phyloP scores from a whole-genome alignment of 257 asterid genomes.

The Agastache rugosa region DNA sequence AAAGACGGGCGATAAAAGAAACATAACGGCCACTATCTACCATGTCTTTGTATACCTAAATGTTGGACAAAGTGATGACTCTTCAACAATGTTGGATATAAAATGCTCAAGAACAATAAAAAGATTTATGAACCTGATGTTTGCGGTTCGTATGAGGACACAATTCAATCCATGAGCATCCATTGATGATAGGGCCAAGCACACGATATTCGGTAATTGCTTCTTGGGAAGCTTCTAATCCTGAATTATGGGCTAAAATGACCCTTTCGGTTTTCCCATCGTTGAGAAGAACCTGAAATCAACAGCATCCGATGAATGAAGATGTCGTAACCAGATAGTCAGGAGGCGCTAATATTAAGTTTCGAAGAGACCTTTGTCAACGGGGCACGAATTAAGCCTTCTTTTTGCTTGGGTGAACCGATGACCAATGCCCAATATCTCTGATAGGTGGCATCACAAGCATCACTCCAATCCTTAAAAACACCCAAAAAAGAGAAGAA shows the following conservation, averaged over 20 bases:
- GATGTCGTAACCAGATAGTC: constrained; percentile 26
- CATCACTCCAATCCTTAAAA: constrained; percentile 72
- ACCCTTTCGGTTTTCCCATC: constrained; percentile 89
- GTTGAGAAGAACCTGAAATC: constrained; percentile 73
- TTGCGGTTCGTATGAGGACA: constrained; percentile 77
- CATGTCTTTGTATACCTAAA: not conserved
- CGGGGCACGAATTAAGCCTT: constrained; percentile 81
- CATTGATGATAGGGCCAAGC: constrained; percentile 90
- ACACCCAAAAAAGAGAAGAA: constrained; percentile 16
- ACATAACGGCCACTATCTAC: not conserved
- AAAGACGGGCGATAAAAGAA: not conserved
- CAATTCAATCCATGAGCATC: constrained; percentile 95
- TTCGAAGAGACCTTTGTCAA: constrained; percentile 69
- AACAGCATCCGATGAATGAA: constrained; percentile 12
- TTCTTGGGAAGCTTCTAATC: constrained; percentile 85
- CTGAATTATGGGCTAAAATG: constrained; percentile 71
- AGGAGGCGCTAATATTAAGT: not conserved
- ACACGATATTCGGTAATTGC: constrained; percentile 87
- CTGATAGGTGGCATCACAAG: constrained; percentile 66
- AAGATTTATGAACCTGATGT: constrained; percentile 68
- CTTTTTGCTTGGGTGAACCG: constrained; percentile 84
- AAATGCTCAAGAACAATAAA: too few species aligned
- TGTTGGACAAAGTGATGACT: too few species aligned
- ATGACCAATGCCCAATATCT: constrained; percentile 93
- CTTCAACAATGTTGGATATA: too few species aligned